These are phyloP conservation scores for Podospora australis DNA, from an alignment of 495 filamentous ascomycete species.

Conservation along the genomic window DNA sequence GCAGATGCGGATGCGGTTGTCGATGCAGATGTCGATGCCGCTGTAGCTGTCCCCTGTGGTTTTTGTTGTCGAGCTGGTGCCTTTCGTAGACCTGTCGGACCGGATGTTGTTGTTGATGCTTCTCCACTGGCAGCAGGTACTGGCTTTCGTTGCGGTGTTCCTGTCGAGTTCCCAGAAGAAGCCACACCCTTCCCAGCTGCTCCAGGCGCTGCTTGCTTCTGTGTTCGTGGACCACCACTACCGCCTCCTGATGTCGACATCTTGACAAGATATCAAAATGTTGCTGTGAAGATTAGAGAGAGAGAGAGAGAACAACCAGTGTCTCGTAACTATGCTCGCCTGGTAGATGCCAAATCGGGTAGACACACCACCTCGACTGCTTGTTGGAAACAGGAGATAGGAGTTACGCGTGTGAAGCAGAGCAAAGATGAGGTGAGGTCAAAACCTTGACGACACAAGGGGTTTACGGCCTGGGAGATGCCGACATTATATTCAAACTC, in stretches of 20 bases:
- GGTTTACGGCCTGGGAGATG: background rate
- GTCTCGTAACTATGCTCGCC: too few relatives aligned
- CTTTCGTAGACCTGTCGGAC: background rate
- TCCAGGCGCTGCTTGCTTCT: background rate
- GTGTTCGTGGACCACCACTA: background rate
- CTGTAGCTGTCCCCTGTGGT: background rate
- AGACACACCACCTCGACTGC: too few relatives aligned
- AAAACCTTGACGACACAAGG: background rate
- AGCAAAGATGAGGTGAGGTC: background rate
- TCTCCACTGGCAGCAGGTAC: background rate
- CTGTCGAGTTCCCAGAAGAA: too few relatives aligned
- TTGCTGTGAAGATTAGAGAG: too few relatives aligned
- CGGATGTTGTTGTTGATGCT: background rate
- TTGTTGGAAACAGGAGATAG: background rate
- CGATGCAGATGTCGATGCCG: background rate
- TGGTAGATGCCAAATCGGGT: too few relatives aligned
- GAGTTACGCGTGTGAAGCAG: background rate
- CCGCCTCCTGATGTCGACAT: background rate
- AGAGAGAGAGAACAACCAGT: too few relatives aligned
- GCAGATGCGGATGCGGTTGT: background rate
- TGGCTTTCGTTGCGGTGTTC: too few relatives aligned
- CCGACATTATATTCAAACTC: conserved; percentile 3
- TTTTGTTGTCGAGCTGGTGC: background rate
- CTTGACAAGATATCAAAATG: background rate
- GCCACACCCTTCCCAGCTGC: background rate